A percentile compares a stretch with the other conserved stretches of the same genome.
These are phyloP conservation scores for Colletotrichum higginsianum DNA, from an alignment of 2,329 filamentous ascomycete species.

Conservation along the genomic window DNA sequence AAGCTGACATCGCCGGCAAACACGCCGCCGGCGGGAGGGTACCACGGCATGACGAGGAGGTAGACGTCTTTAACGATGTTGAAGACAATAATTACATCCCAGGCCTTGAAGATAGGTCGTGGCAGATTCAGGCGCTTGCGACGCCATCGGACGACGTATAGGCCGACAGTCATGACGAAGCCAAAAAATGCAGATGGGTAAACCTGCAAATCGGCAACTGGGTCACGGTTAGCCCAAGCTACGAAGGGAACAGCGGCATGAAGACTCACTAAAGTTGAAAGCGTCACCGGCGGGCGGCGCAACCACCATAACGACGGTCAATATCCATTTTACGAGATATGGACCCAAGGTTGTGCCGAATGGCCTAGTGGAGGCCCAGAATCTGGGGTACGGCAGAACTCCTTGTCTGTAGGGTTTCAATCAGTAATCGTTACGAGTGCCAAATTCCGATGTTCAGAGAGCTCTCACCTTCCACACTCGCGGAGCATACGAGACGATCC, in stretches of 20 bases:
- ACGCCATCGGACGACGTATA: not conserved
- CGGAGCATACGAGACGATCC: conserved; percentile 69
- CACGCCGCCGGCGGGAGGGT: conserved; percentile 72
- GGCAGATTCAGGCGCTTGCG: not conserved
- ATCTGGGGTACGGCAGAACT: not conserved
- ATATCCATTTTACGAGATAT: not conserved
- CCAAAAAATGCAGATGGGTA: not conserved
- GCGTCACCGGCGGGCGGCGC: not conserved
- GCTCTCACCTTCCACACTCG: conserved; percentile 62
- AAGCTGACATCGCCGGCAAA: conserved; percentile 64
- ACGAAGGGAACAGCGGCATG: rapidly evolving
- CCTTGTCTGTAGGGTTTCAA: not conserved
- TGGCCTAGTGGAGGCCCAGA: not conserved
- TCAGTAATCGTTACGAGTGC: not conserved
- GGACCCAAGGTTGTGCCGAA: not conserved
- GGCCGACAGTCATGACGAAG: not conserved
- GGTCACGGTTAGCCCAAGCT: not conserved
- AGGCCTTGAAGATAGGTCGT: not conserved
- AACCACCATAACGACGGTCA: not conserved
- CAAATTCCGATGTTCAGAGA: too few relatives aligned
- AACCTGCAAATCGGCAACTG: not conserved
- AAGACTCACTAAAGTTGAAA: not conserved
- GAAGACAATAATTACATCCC: not conserved
- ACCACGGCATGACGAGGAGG: conserved; percentile 80
- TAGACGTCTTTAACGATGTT: conserved; percentile 62